Evolutionary conservation across 768 basidiomycete genomes (phyloP).

Genomic region (Podaxis rugospora): DNA sequence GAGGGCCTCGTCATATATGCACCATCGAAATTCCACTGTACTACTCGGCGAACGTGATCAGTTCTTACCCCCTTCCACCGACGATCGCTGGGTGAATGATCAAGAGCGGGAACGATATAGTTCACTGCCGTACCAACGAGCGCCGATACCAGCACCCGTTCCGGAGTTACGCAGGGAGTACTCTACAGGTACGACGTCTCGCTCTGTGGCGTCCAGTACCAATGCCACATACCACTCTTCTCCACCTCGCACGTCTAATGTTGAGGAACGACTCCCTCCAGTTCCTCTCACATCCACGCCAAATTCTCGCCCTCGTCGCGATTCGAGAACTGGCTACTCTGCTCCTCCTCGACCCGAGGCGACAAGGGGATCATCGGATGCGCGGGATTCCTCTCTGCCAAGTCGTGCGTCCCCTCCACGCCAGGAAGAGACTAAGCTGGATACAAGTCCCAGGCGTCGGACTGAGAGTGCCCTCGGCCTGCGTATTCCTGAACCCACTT

Average conservation of each 20-base stretch:
- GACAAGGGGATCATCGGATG: background rate
- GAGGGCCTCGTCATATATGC: background rate
- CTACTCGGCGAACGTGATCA: background rate
- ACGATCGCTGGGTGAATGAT: conserved; percentile 2
- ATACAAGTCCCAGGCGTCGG: conserved; percentile 6
- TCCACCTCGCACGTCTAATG: background rate
- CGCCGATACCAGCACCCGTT: background rate
- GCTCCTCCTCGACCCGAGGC: background rate
- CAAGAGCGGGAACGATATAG: background rate
- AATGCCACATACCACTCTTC: conserved; percentile 7
- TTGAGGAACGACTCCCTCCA: background rate
- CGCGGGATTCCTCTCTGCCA: background rate
- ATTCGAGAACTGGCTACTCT: conserved; percentile 1
- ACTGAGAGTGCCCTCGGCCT: background rate
- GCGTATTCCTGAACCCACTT: background rate
- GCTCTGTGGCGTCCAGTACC: background rate
- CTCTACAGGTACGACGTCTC: background rate
- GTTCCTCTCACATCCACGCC: conserved; percentile 2
- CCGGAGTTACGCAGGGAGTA: conserved; percentile 10
- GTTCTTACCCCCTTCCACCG: background rate
- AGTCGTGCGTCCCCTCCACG: conserved; percentile 6
- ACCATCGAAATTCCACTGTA: conserved; percentile 5
- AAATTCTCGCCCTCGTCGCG: background rate
- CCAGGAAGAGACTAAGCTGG: background rate
- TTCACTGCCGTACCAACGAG: background rate